Conservation (phyloP, 805 yeast species). For the Saturnispora sanitii region DNA sequence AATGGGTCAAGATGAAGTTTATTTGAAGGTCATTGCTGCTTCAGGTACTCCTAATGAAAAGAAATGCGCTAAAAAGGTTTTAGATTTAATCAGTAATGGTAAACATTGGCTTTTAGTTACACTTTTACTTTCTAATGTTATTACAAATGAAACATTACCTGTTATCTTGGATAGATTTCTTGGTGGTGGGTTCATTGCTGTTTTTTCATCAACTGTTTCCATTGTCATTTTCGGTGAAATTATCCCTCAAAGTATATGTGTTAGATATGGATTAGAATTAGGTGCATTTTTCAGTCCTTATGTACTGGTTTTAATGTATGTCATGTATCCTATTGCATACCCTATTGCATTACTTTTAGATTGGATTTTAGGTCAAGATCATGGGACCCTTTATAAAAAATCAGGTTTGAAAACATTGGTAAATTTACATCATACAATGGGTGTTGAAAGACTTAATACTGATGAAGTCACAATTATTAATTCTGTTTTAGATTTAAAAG, state of each 20-base stretch:
- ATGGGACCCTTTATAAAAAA: conserved; percentile 88
- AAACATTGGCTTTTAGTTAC: conserved; percentile 97
- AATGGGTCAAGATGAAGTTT: conserved; percentile 97
- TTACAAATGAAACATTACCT: conserved; percentile 90
- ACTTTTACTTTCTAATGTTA: conserved; percentile 71
- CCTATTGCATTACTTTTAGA: conserved; percentile 82
- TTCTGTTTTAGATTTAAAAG: conserved; percentile 89
- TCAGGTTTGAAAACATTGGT: conserved; percentile 90
- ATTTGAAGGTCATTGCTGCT: conserved; percentile 77
- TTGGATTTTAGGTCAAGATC: conserved; percentile 82
- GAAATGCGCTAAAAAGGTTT: conserved; percentile 59
- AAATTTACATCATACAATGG: conserved; percentile 88
- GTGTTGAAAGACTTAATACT: conserved; percentile 82
- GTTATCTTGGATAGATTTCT: conserved; percentile 85
- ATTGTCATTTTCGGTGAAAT: conserved; percentile 94
- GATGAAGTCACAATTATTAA: conserved; percentile 95
- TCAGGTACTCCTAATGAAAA: conserved; percentile 74
- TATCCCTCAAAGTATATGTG: conserved; percentile 90
- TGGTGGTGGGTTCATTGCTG: conserved; percentile 98
- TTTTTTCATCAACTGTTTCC: conserved; percentile 82
- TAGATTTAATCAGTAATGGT: conserved; percentile 64
- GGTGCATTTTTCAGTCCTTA: conserved; percentile 90
- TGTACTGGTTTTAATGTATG: conserved; percentile 74
- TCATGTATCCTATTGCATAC: conserved; percentile 85
- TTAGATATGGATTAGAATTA: conserved; percentile 81